Evolutionary conservation across 1,284 basidiomycete species (phyloP).

Genomic region (Cystobasidium sp.): DNA sequence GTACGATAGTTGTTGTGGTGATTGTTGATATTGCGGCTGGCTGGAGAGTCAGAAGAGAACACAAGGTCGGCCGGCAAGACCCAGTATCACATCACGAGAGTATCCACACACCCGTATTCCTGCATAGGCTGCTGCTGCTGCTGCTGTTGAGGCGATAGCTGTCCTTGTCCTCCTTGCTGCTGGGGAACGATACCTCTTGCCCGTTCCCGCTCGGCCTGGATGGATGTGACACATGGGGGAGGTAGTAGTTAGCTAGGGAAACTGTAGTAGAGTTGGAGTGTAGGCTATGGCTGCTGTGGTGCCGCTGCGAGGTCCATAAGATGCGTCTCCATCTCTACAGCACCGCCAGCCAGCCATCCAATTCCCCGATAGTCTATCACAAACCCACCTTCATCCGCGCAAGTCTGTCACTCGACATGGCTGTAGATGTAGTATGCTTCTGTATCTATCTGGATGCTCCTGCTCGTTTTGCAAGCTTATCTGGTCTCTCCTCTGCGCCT

Average conservation of each 20-base stretch:
- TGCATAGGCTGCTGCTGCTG: constrained; percentile 3
- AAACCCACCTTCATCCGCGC: constrained; percentile 38
- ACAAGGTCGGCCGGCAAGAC: background rate
- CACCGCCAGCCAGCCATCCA: no score
- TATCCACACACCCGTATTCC: constrained; percentile 13
- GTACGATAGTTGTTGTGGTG: constrained; percentile 3
- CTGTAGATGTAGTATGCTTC: background rate
- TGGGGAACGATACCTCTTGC: constrained; percentile 28
- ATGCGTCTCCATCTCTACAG: no score
- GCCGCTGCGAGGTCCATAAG: no score
- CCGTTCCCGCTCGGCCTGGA: constrained; percentile 40
- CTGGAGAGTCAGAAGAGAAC: background rate
- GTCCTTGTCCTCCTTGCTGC: constrained; percentile 26
- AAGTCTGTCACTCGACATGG: constrained; percentile 36
- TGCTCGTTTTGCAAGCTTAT: background rate
- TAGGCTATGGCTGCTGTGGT: no score
- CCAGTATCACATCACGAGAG: background rate
- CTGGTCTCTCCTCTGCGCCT: background rate
- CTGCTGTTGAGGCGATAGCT: background rate
- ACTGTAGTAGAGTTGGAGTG: background rate
- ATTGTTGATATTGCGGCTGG: constrained; percentile 1
- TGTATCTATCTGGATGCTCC: background rate
- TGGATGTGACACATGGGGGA: no score
- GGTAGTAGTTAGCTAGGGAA: background rate
- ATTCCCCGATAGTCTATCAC: background rate